These are phyloP conservation scores for Penium margaritaceum DNA, from an alignment of 139 green algal genomes.

Conservation along the genomic window DNA sequence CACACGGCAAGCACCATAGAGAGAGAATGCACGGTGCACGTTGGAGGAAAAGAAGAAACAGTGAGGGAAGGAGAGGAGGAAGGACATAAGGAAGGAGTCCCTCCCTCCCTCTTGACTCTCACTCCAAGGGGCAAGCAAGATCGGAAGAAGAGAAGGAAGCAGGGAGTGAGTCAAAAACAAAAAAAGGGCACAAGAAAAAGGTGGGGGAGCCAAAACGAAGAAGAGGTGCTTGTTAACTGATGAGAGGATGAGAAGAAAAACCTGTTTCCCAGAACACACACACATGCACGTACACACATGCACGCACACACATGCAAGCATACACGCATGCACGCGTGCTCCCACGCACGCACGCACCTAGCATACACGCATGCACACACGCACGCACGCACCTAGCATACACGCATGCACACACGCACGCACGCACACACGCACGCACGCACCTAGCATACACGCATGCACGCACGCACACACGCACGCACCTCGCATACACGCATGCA, in stretches of 20 bases:
- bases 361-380: background rate
- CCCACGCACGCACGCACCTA: background rate
- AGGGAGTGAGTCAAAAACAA: background rate
- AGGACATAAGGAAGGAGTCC: too few relatives aligned
- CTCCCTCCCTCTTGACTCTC: too few relatives aligned
- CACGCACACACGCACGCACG: background rate
- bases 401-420: background rate
- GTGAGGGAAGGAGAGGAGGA: background rate
- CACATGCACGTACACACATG: background rate
- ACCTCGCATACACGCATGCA: too few relatives aligned
- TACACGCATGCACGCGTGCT: background rate
- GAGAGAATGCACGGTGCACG: background rate
- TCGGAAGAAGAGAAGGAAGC: background rate
- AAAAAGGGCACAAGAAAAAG: background rate
- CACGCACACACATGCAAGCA: background rate
- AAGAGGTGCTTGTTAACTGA: too few relatives aligned
- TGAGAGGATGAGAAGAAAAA: too few relatives aligned
- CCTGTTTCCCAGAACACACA: conserved; percentile 12
- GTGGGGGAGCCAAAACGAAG: background rate
- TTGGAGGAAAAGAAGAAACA: background rate
- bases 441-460: background rate
- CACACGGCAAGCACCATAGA: too few relatives aligned
- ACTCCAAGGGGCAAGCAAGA: background rate
- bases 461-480: background rate
- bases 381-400: background rate